phyloP scores from a whole-genome alignment of 2,329 filamentous ascomycete species.

The Esteya vermicola region DNA sequence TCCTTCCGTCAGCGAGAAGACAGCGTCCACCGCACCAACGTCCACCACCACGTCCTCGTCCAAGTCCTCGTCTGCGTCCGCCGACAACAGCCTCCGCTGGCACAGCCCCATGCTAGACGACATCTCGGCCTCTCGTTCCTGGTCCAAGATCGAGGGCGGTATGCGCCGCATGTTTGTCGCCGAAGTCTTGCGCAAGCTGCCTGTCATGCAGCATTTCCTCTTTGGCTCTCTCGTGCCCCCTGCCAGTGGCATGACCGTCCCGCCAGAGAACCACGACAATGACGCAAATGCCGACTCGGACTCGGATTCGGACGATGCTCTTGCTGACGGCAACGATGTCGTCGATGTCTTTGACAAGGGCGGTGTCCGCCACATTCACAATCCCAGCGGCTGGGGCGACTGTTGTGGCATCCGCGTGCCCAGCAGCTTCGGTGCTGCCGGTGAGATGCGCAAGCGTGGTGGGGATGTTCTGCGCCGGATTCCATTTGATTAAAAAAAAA shows the following conservation, averaged over 20 bases:
- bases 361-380: slow-evolving; percentile 57
- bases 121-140: slow-evolving; percentile 78
- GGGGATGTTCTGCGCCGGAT: slow-evolving; percentile 53
- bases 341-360: slow-evolving; percentile 48
- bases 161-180: slow-evolving; percentile 96
- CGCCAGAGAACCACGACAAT: slow-evolving; percentile 27
- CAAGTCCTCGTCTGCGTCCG: too few species aligned
- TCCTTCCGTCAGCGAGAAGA: neutral
- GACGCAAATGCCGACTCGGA: slow-evolving; percentile 36
- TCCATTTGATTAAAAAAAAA: slow-evolving; percentile 55
- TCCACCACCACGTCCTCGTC: too few species aligned
- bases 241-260: slow-evolving; percentile 63
- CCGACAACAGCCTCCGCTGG: slow-evolving; percentile 81
- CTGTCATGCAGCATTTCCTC: slow-evolving; percentile 97
- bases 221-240: slow-evolving; percentile 80
- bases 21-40: neutral
- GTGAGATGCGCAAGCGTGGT: slow-evolving; percentile 68
- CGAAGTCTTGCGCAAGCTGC: slow-evolving; percentile 83
- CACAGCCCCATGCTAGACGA: slow-evolving; percentile 98
- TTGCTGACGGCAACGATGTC: slow-evolving; percentile 30
- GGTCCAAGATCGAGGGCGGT: slow-evolving; percentile 83
- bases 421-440: slow-evolving; percentile 79
- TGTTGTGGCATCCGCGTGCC: slow-evolving; percentile 98
- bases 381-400: slow-evolving; percentile 71
- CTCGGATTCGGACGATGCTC: slow-evolving; percentile 26